phyloP scores from a whole-genome alignment of 108 stramenopile species.

The Chaetoceros tenuissimus region DNA sequence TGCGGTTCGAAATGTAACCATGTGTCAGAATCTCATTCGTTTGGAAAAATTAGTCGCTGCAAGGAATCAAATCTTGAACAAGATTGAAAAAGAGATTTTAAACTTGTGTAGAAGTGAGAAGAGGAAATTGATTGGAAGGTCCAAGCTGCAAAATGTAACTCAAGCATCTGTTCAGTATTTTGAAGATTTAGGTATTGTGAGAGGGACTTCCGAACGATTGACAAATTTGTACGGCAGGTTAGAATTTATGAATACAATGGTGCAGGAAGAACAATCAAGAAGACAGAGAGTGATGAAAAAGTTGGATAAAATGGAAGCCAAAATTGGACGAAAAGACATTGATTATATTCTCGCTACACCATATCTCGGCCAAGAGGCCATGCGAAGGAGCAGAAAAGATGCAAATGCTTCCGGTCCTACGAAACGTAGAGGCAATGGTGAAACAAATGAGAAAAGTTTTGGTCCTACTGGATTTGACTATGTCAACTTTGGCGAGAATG shows the following conservation, averaged over 20 bases:
- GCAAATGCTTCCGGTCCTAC: conserved; percentile 18
- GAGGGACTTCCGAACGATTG: conserved; percentile 67
- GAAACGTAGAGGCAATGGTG: conserved; percentile 26
- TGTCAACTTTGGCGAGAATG: conserved; percentile 4
- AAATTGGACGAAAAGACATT: conserved; percentile 70
- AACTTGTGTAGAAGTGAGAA: conserved; percentile 67
- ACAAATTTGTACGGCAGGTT: conserved; percentile 52
- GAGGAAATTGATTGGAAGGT: conserved; percentile 43
- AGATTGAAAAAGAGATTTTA: conserved; percentile 70
- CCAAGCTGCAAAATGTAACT: conserved; percentile 17
- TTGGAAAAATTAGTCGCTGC: conserved; percentile 53
- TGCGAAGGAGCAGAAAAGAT: neutral
- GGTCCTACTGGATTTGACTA: conserved; percentile 14
- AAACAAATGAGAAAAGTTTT: conserved; percentile 9
- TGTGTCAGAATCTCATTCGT: conserved; percentile 76
- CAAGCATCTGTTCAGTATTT: conserved; percentile 34
- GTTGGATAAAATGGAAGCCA: conserved; percentile 75
- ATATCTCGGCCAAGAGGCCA: conserved; percentile 18
- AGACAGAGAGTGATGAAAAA: conserved; percentile 67
- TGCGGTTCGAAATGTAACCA: conserved; percentile 70
- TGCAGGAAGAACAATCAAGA: conserved; percentile 68
- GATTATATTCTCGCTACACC: conserved; percentile 76
- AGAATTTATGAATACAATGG: conserved; percentile 59
- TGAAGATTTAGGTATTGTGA: conserved; percentile 57
- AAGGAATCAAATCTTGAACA: conserved; percentile 52